Base-by-base conservation (phyloP, 352 stramenopile genomes). In the Pythium aquatile region DNA sequence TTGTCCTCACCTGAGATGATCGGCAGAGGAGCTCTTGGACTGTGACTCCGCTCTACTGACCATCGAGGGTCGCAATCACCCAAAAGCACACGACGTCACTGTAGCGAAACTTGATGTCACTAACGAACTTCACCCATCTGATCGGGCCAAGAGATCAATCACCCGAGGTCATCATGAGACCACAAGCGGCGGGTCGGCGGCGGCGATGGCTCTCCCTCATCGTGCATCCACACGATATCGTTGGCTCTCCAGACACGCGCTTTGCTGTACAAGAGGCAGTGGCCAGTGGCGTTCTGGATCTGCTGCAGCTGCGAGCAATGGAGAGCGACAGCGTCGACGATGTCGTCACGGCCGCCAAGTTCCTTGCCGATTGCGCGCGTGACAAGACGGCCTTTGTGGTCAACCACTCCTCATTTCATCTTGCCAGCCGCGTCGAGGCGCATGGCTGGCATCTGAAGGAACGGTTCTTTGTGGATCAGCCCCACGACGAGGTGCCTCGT, bases 271-370 rank as follows among this genome's bases (percentile, higher is more conserved):
- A 54, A 26, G 37, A 13, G 11, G 54, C 30, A 51, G 3, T 57
- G 7, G 49, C 24, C 4, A 71, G 47, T 13, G 57, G 55, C 4
- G 66, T 57, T 20, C 49, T 79, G 26, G 70, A 77, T 46, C 13
- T 74, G 16, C 33, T 79, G 28, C 73, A 79, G 61, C 68, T 79
- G 11, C 73, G 73, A 0, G 10, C 55, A 10, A 73, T 56, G 1
- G 52, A 62, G 39, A 29, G 24, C 24, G 66, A 73, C 35, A 30
- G 3, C 13, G 40, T 61, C 6, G 46, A 55, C 5, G 55, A 65
- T 6, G 51, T 73, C 7, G 4, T 58, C 30, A n/a, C 42, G 9
- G 60, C 66, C 0, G 61, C 46, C 1, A n/a, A 39, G 55, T 55
- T 63, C 48, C 62, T 63, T 11, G 49, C 30, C 16, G 11, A 39